Evolutionary conservation across 2,329 filamentous ascomycete species (phyloP).

Genomic region (Huntiella omanensis): DNA sequence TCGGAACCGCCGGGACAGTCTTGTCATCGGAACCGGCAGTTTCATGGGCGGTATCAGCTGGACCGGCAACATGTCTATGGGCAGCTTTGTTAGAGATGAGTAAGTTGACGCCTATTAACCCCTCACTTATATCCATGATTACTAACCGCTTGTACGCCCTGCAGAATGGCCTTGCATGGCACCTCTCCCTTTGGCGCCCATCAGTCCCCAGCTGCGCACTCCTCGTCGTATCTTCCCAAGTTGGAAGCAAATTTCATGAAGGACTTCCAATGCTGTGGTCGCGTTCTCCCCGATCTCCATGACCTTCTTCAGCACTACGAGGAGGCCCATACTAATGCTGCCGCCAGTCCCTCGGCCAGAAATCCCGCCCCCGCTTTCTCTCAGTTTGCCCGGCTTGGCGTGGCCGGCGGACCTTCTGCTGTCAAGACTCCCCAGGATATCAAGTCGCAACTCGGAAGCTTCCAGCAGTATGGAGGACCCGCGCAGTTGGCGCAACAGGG

Average conservation of each 20-base stretch:
- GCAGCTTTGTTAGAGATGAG: constrained; percentile 96
- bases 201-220: constrained; percentile 89
- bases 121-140: background rate
- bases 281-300: constrained; percentile 76
- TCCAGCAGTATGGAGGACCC: constrained; percentile 11
- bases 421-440: constrained; percentile 3
- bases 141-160: constrained; percentile 11
- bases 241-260: constrained; percentile 95
- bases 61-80: constrained; percentile 75
- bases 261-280: constrained; percentile 88
- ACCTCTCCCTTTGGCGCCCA: constrained; percentile 73
- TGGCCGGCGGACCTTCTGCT: background rate
- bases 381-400: constrained; percentile 18
- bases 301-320: constrained; percentile 94
- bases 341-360: constrained; percentile 25
- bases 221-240: constrained; percentile 88
- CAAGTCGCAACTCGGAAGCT: constrained; percentile 1
- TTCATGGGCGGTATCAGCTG: constrained; percentile 79
- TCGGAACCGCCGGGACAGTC: constrained; percentile 39
- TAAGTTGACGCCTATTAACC: constrained; percentile 32
- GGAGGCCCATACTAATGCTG: constrained; percentile 62
- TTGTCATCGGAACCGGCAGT: constrained; percentile 32
- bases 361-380: constrained; percentile 21
- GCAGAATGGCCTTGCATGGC: constrained; percentile 82
- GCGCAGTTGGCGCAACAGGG: constrained; percentile 11